Conservation (phyloP, 768 basidiomycete species). For the Gymnopilus junonius region DNA sequence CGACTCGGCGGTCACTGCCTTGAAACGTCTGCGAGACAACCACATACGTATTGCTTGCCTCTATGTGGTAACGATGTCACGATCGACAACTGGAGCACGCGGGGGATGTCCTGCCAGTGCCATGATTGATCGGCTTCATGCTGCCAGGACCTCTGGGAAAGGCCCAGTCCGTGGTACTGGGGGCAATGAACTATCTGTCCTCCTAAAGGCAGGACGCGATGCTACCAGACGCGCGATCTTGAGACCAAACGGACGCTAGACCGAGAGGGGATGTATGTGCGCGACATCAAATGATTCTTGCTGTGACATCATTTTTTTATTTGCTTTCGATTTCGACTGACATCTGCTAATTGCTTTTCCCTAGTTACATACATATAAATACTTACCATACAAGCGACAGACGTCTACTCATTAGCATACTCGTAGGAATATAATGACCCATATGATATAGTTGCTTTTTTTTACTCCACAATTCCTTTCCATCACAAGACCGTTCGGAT, state of each 20-base stretch:
- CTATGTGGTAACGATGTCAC: conserved; percentile 87
- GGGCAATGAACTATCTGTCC: conserved; percentile 79
- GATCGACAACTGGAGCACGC: conserved; percentile 50
- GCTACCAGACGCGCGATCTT: conserved; percentile 74
- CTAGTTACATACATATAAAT: conserved; percentile 12
- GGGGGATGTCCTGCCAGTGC: conserved; percentile 56
- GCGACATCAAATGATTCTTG: conserved; percentile 19
- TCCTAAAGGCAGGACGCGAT: conserved; percentile 90
- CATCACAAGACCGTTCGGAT: neutral
- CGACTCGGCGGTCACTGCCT: conserved; percentile 73
- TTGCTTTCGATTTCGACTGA: conserved; percentile 23
- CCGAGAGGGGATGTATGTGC: conserved; percentile 11
- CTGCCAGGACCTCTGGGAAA: conserved; percentile 40
- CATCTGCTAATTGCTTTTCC: conserved; percentile 19
- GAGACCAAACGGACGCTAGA: conserved; percentile 36
- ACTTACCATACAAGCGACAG: conserved; percentile 2
- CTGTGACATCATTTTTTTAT: conserved; percentile 19
- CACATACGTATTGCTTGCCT: conserved; percentile 91
- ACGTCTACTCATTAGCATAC: conserved; percentile 5
- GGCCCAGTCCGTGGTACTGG: conserved; percentile 84
- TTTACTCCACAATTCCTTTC: conserved; percentile 11
- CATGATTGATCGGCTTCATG: conserved; percentile 55
- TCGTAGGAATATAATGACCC: conserved; percentile 19
- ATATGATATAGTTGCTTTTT: conserved; percentile 6
- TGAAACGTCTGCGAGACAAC: conserved; percentile 83